phyloP scores from a whole-genome alignment of 2,329 filamentous ascomycete genomes.

The Fusarium poae region DNA sequence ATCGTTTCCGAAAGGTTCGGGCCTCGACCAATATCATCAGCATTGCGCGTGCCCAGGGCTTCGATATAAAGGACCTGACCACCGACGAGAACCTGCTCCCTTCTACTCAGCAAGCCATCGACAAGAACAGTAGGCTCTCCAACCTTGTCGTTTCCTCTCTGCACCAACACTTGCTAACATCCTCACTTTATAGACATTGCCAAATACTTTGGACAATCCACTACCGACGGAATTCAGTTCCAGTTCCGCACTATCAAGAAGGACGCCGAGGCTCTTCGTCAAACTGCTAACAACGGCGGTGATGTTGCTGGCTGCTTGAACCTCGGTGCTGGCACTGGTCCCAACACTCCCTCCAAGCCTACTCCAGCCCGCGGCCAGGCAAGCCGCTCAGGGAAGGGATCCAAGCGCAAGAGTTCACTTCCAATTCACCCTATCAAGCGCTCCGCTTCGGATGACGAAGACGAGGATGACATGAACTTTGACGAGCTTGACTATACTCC shows the following conservation, averaged over 20 bases:
- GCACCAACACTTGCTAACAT: slow-evolving; percentile 8
- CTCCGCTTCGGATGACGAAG: slow-evolving; percentile 46
- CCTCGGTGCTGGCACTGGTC: slow-evolving; percentile 44
- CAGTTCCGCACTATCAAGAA: slow-evolving; percentile 70
- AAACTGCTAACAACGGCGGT: slow-evolving; percentile 59
- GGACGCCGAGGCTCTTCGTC: slow-evolving; percentile 63
- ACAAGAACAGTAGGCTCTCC: slow-evolving; percentile 57
- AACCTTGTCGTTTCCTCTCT: background rate
- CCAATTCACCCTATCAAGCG: slow-evolving; percentile 47
- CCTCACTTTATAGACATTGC: slow-evolving; percentile 64
- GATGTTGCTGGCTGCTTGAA: slow-evolving; percentile 60
- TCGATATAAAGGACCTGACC: slow-evolving; percentile 60
- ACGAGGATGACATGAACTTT: slow-evolving; percentile 49
- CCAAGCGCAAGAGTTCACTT: slow-evolving; percentile 46
- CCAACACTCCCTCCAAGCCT: slow-evolving; percentile 51
- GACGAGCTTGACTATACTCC: slow-evolving; percentile 55
- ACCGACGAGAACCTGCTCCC: slow-evolving; percentile 54
- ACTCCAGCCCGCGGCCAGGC: slow-evolving; percentile 39
- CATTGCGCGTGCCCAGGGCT: slow-evolving; percentile 51
- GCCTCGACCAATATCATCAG: slow-evolving; percentile 58
- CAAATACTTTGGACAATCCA: slow-evolving; percentile 71
- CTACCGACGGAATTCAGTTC: slow-evolving; percentile 69
- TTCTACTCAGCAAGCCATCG: slow-evolving; percentile 55
- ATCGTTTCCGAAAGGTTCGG: slow-evolving; percentile 64
- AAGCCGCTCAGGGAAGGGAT: slow-evolving; percentile 46